phyloP scores from a whole-genome alignment of 1,139 yeast species.

The Trichomonascaceae sp. region DNA sequence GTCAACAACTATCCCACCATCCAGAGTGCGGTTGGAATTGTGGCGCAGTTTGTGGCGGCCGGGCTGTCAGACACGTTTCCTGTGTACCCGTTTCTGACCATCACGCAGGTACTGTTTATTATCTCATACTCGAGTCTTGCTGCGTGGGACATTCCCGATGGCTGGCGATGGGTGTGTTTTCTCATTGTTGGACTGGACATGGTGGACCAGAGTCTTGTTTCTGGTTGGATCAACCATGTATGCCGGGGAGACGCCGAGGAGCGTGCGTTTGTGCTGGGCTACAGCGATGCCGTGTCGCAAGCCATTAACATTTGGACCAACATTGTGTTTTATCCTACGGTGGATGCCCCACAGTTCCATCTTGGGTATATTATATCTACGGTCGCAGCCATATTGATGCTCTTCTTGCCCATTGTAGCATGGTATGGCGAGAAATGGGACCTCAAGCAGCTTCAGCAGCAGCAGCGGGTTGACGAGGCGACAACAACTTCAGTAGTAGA shows the following conservation, averaged over 20 bases:
- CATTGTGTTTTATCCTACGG: slow-evolving; percentile 30
- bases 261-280: slow-evolving; percentile 29
- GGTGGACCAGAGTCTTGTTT: slow-evolving; percentile 27
- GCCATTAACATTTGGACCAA: slow-evolving; percentile 32
- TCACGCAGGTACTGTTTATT: slow-evolving; percentile 24
- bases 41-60: slow-evolving; percentile 25
- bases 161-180: slow-evolving; percentile 37
- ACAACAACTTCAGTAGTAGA: too few relatives aligned
- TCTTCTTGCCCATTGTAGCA: slow-evolving; percentile 24
- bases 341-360: slow-evolving; percentile 26
- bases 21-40: slow-evolving; percentile 35
- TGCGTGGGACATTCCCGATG: slow-evolving; percentile 33
- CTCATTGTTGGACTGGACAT: slow-evolving; percentile 27
- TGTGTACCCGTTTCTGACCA: slow-evolving; percentile 24
- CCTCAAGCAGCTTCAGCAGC: slow-evolving; percentile 11
- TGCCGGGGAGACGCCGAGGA: slow-evolving; percentile 28
- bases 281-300: slow-evolving; percentile 31
- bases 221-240: slow-evolving; percentile 28
- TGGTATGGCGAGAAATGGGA: slow-evolving; percentile 16
- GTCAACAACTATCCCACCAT: slow-evolving; percentile 37
- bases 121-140: slow-evolving; percentile 31
- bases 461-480: too few relatives aligned
- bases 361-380: slow-evolving; percentile 27
- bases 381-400: slow-evolving; percentile 26
- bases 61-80: slow-evolving; percentile 27